Evolutionary conservation across 768 basidiomycete genomes (phyloP).

Genomic region (Mycena maculata): DNA sequence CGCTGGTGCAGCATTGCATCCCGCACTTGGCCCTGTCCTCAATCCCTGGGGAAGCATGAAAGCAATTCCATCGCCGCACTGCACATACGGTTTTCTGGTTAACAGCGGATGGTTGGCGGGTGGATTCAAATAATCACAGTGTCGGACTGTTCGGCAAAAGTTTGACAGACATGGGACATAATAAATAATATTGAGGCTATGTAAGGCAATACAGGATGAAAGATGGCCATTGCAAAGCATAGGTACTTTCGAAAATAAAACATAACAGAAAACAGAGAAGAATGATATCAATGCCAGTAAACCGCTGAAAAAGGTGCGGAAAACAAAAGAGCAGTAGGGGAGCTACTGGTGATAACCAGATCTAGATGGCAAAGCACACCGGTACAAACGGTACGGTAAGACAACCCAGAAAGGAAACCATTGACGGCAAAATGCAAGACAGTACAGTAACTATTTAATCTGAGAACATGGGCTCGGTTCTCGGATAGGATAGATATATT

Average conservation of each 20-base stretch:
- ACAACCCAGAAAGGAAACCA: slow-evolving; percentile 13
- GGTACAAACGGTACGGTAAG: slow-evolving; percentile 13
- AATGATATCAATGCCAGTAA: slow-evolving; percentile 10
- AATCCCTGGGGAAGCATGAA: slow-evolving; percentile 27
- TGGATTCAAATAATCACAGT: slow-evolving; percentile 23
- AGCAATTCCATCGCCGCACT: too few relatives aligned
- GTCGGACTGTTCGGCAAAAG: slow-evolving; percentile 21
- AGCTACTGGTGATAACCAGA: slow-evolving; percentile 11
- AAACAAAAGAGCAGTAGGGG: slow-evolving; percentile 16
- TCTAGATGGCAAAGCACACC: slow-evolving; percentile 13
- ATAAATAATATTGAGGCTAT: slow-evolving; percentile 15
- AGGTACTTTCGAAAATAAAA: too few relatives aligned
- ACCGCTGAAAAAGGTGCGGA: slow-evolving; percentile 12
- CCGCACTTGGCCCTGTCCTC: slow-evolving; percentile 21
- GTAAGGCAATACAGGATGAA: slow-evolving; percentile 21
- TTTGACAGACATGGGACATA: slow-evolving; percentile 16
- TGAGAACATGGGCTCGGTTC: too few relatives aligned
- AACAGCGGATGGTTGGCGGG: too few relatives aligned
- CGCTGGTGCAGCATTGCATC: slow-evolving; percentile 23
- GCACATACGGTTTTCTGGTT: too few relatives aligned
- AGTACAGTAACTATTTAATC: slow-evolving; percentile 12
- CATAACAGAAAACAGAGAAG: too few relatives aligned
- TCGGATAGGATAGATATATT: too few relatives aligned
- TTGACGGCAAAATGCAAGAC: slow-evolving; percentile 10
- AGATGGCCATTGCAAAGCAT: slow-evolving; percentile 15